Evolutionary conservation across 352 stramenopile genomes (phyloP), one percentile per base, ranked within the genome.

Genomic region (Phytophthora meadii): DNA sequence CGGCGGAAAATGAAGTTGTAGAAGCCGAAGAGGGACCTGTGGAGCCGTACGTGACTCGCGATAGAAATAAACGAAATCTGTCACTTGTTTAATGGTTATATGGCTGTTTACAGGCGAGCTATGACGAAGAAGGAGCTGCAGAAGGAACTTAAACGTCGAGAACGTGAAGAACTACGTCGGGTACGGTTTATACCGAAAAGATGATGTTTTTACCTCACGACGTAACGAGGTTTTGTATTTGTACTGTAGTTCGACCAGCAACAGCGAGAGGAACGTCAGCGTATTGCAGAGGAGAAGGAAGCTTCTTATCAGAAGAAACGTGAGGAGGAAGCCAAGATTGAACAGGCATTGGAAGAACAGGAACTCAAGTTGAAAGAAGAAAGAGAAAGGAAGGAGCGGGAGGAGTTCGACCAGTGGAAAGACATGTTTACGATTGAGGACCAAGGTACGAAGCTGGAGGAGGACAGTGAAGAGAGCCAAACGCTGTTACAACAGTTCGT

Each of bases 361-460:
- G 77, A 77, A 49, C 78, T 67, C 5, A 75, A 70, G 5, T 28
- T 79, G 28, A 62, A 74, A 22, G 77, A 86, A 52, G 81, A 82
- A 28, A 84, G 85, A 47, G 81, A 71, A 30, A 75, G 77, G n/a
- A 74, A 88, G 28, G 85, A 89, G 36, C 81, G 90, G 46, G 75
- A 88, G 28, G 81, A 94, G 56, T 92, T 90, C 48, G 81, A 90
- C 49, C 71, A 89, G 49, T 94, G 84, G 85, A 92, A 92, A 50
- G 68, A 79, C 44, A 82, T 89, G 72, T 91, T 94, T 52, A 73
- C 81, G 14, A 76, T 94, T 37, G 83, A 91, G 42, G 83, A 90
- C 28, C 56, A 87, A 48, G 83, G 85, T 25, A 69, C 78, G 0
- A 88, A 88, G 53, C 25, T 78, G 5, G 59, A 70, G 1, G 74